These are phyloP conservation scores for Gnomoniopsis smithogilvyi DNA, from an alignment of 2,329 filamentous ascomycete genomes.

Conservation along the genomic window DNA sequence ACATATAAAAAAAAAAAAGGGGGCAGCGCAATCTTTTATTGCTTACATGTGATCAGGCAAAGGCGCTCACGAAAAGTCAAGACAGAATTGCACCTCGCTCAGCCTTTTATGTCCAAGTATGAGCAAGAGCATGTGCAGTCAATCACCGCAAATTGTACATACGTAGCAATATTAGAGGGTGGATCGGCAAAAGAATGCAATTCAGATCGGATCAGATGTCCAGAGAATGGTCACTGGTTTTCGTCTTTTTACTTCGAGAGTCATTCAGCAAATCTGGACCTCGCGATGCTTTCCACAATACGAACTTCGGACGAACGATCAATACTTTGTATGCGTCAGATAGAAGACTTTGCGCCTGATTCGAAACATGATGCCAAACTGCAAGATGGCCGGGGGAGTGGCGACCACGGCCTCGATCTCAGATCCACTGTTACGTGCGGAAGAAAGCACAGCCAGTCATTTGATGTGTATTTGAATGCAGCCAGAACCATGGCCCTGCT, in stretches of 20 bases:
- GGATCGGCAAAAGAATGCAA: not conserved
- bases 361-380: not conserved
- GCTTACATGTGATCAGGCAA: not conserved
- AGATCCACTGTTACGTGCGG: not conserved
- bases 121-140: too few species aligned
- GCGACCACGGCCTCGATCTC: not conserved
- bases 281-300: too few species aligned
- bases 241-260: not conserved
- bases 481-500: not conserved
- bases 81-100: not conserved
- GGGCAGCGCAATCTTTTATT: not conserved
- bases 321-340: too few species aligned
- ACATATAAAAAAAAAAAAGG: not conserved
- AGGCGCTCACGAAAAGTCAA: not conserved
- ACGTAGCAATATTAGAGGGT: not conserved
- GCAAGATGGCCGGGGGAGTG: not conserved
- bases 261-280: too few species aligned
- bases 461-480: not conserved
- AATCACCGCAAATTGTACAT: not conserved
- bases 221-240: not conserved
- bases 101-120: too few species aligned
- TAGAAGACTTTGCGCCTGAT: too few species aligned
- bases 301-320: too few species aligned
- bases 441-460: not conserved
- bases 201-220: not conserved